Percentiles rank a stretch among this genome's conserved stretches.
These are phyloP conservation scores for Morella rubra DNA, from an alignment of 306 rosid genomes.

Conservation along the genomic window DNA sequence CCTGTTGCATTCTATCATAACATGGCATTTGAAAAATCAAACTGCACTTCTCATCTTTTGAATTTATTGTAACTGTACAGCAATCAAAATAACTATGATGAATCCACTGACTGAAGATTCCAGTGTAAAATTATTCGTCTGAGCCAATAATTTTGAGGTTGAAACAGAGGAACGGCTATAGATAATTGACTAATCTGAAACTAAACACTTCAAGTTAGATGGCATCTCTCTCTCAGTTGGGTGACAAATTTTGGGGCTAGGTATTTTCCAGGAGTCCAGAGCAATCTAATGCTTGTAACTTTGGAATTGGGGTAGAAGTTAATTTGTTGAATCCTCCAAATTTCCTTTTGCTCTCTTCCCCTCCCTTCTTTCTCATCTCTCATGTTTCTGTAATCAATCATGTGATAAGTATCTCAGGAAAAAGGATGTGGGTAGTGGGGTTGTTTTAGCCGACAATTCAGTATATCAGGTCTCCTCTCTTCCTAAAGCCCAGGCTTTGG, in stretches of 20 bases:
- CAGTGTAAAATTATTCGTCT: background rate
- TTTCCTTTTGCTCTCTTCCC: background rate
- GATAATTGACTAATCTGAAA: background rate
- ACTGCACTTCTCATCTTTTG: conserved; percentile 2
- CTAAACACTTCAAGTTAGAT: background rate
- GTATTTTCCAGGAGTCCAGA: background rate
- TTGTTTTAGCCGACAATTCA: background rate
- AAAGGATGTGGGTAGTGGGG: background rate
- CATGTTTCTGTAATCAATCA: background rate
- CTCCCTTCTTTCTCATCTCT: background rate
- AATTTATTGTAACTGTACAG: background rate
- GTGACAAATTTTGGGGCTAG: background rate
- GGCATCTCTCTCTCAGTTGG: background rate
- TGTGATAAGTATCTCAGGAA: background rate
- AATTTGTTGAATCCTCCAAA: conserved; percentile 12
- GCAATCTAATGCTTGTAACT: background rate
- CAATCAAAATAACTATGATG: background rate
- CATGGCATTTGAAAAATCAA: background rate
- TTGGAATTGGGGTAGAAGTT: background rate
- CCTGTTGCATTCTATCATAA: conserved; percentile 8
- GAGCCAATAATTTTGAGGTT: background rate
- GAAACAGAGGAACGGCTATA: background rate
- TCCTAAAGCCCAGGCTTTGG: background rate
- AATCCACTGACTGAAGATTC: background rate
- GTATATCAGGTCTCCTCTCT: background rate